Evolutionary conservation across 1,139 yeast genomes (phyloP), one percentile per base, ranked within the genome.

Genomic region (Protomyces macrosporus): DNA sequence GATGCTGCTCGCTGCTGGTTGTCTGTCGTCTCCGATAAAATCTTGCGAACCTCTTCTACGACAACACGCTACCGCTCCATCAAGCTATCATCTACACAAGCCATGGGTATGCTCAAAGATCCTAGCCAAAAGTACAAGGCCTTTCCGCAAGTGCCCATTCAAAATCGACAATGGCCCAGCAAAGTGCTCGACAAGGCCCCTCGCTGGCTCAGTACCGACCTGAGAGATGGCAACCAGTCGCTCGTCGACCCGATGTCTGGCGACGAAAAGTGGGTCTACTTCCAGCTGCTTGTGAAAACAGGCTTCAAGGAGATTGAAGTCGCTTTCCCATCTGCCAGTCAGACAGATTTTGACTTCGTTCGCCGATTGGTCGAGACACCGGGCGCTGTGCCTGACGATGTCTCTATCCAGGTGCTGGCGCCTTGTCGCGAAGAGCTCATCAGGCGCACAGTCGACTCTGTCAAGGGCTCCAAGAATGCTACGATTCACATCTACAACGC

Each of bases 291-390:
- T 66, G 79, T 91, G n/a, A 93, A 89, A 50, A 79, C 90, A 58
- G 98, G 98, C 0, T 93, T 90, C 79, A 93, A 93, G 75, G 98
- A 93, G 76, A 93, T 93, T 69, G 98, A 93, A 77, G 98, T 93
- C 16, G 85, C 97, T 0, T 93, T 93, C 78, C 98, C 98, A 12
- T 86, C 96, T 34, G 98, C 98, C 2, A 88, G 96, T 3, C 98
- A 91, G 74, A 85, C 89, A 35, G 98, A 93, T 76, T 93, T 93
- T 73, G 98, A 93, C 74, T 93, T 93, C 78, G 93, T 98, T 40
- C 82, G 97, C 67, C 88, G 82, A 71, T 97, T 97, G 42, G 91
- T 91, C 51, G 96, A 89, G 73, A 84, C 84, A 67, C 96, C 96
- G 35, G 65, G 65, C 39, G 55, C 56, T 6, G 50, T 61, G 16